Evolutionary conservation across 2,329 filamentous ascomycete species (phyloP), one percentile per base, ranked within the genome.

Genomic region (Xylariaceae sp.): DNA sequence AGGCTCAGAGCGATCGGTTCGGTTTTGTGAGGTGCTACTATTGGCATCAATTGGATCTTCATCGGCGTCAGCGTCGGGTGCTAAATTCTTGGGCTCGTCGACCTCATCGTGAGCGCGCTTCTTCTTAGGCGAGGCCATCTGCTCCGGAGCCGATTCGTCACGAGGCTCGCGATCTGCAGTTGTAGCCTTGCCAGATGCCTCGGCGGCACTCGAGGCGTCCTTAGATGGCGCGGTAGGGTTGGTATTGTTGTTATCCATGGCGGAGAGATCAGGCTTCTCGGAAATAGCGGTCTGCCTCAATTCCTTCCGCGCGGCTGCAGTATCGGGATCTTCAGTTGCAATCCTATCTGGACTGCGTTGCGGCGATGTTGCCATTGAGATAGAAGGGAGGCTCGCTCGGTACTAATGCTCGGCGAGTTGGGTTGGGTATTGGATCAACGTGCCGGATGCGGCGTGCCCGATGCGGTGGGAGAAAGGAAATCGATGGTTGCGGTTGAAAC

Each of bases 271-370:
- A 47, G 66, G 61, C 61, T 72, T 78, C 65, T 83, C 85, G 14
- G 85, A 88, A 62, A 88, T 87, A 49, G 76, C 80, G 8, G 85
- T 86, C 62, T 88, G 84, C 74, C 83, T 85, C 36, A 88, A 78
- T 73, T 88, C 86, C 66, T 87, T 82, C 60, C 86, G 82, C 31
- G 86, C 79, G 48, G 85, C 85, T 56, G 83, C 83, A 36, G 86
- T 88, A 67, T 85, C 85, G 31, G 83, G 82, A 70, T 88, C 86
- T 65, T 88, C 86, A 17, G 63, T 31, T 17, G 56, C 41, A 43
- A 49, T 53, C 37, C 63, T 53, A 29, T 67, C 62, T 7, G 69
- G 69, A 1, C 68, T 68, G 37, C 8, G 8, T 36, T 9, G 33
- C 33, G 50, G 63, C 58, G 61, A 51, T 45, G 63, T 51, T 28